phyloP scores from a whole-genome alignment of 306 rosid species.

The Cicer bijugum region DNA sequence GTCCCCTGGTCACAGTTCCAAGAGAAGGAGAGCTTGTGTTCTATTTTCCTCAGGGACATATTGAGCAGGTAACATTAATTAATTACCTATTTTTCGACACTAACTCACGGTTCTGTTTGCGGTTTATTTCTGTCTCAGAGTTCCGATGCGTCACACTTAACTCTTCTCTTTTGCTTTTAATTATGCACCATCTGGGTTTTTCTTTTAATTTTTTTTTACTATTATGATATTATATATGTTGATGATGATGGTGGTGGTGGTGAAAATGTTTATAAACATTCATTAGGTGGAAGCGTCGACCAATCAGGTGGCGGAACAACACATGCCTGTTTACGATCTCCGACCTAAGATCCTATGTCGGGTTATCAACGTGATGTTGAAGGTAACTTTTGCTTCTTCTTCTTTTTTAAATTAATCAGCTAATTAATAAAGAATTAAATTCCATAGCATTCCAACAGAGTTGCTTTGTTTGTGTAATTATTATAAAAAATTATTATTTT shows the following conservation, averaged over 20 bases:
- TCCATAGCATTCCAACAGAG: neutral
- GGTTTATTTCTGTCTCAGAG: neutral
- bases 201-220: neutral
- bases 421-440: neutral
- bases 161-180: neutral
- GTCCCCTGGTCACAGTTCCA: conserved; percentile 93
- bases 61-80: conserved; percentile 69
- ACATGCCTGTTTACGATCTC: conserved; percentile 84
- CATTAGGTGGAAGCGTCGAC: conserved; percentile 94
- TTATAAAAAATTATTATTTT: neutral
- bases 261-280: neutral
- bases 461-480: neutral
- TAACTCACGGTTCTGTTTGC: neutral
- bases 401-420: neutral
- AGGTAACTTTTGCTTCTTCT: conserved; percentile 54
- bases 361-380: conserved; percentile 76
- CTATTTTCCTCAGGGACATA: conserved; percentile 98
- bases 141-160: conserved; percentile 2
- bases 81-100: neutral
- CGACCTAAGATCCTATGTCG: conserved; percentile 84
- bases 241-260: conserved; percentile 28
- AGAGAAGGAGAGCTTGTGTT: conserved; percentile 76
- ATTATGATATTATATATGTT: neutral
- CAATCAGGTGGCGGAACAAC: conserved; percentile 88
- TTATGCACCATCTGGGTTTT: neutral